Evolutionary conservation across 2,329 filamentous ascomycete genomes (phyloP).

Genomic region (Talaromyces sp.): DNA sequence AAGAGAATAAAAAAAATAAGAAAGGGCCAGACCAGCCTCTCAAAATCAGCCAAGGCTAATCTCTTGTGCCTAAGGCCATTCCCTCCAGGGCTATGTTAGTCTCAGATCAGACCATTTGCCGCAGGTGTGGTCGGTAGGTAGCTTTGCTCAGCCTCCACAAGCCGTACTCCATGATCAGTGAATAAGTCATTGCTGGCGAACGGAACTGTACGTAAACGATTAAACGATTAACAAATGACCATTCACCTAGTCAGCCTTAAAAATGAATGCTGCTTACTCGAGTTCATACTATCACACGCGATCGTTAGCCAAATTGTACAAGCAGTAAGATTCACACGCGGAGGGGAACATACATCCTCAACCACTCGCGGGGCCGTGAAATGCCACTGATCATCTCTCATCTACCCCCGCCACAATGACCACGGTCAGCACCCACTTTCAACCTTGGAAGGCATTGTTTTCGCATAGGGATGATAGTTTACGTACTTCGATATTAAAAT

Average conservation of each 20-base stretch:
- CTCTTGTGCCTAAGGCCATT: neutral
- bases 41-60: slow-evolving; percentile 7
- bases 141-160: slow-evolving; percentile 6
- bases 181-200: neutral
- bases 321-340: too few species aligned
- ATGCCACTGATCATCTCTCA: slow-evolving; percentile 15
- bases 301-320: neutral
- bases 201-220: neutral
- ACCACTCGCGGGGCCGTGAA: slow-evolving; percentile 20
- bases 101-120: neutral
- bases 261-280: slow-evolving; percentile 7
- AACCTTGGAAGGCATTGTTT: neutral
- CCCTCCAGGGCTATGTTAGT: neutral
- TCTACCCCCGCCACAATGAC: slow-evolving; percentile 4
- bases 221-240: neutral
- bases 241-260: neutral
- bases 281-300: slow-evolving; percentile 4
- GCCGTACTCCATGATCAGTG: neutral
- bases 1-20: neutral
- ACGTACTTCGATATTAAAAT: slow-evolving; percentile 23
- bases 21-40: neutral
- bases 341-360: slow-evolving; percentile 9
- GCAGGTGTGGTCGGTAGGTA: too few species aligned
- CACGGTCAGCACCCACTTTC: neutral
- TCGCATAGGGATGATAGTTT: neutral